These are phyloP conservation scores for Lignosus rhinocerotis DNA, from an alignment of 1,284 basidiomycete species.

Conservation along the genomic window DNA sequence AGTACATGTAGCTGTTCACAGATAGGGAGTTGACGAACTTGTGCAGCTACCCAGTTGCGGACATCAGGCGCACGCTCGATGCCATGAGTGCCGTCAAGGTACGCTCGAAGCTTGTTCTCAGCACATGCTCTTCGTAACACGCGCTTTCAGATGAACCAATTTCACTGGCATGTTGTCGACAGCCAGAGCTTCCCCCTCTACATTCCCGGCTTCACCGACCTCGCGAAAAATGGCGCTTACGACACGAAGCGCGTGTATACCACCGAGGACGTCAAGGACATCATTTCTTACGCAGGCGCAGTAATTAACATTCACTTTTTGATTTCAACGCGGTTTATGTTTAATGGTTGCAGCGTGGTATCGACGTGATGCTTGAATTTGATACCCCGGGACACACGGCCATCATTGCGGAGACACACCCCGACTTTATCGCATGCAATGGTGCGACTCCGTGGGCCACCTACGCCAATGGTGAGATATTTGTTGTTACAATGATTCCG, in stretches of 20 bases:
- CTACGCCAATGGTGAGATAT: constrained; percentile 54
- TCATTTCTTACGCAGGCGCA: constrained; percentile 72
- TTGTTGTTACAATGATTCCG: background rate
- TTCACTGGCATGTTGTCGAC: constrained; percentile 84
- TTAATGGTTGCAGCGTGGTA: constrained; percentile 57
- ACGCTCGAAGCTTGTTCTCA: constrained; percentile 16
- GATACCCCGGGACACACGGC: constrained; percentile 84
- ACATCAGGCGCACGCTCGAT: constrained; percentile 76
- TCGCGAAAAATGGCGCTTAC: constrained; percentile 75
- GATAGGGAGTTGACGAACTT: background rate
- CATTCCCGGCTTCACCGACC: constrained; percentile 60
- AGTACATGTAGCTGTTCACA: constrained; percentile 15
- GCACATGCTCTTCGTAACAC: background rate
- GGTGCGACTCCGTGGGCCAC: constrained; percentile 61
- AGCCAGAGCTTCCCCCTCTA: constrained; percentile 77
- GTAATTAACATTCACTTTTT: constrained; percentile 38
- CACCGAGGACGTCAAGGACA: constrained; percentile 56
- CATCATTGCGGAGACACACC: constrained; percentile 62
- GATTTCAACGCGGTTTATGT: background rate
- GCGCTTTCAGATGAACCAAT: constrained; percentile 55
- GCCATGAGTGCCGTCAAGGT: constrained; percentile 89
- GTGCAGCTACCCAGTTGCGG: constrained; percentile 60
- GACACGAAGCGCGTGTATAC: constrained; percentile 57
- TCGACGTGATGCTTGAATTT: constrained; percentile 73
- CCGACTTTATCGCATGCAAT: constrained; percentile 75